Base-by-base conservation (phyloP, 2,329 filamentous ascomycete genomes). In the Cladobotryum mycophilum region DNA sequence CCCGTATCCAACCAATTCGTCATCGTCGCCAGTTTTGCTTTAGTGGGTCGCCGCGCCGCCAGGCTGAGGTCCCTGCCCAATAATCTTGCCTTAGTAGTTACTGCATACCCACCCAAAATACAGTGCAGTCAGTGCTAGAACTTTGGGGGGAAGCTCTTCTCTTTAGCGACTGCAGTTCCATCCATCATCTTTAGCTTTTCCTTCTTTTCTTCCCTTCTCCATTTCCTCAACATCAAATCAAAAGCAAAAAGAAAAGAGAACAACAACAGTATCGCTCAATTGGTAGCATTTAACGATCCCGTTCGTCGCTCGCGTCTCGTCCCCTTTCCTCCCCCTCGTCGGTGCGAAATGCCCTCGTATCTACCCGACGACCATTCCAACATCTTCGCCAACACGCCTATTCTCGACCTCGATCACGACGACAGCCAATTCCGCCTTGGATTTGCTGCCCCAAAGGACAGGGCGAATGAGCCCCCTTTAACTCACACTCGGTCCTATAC, bases 271-370 rank as follows among this genome's bases (percentile, higher is more conserved):
- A 54, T 54, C 42, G 52, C 52, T 52, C 52, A 48, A 54, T 54
- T 48, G 49, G 45, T 54, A 54, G 49, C 52, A 48, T 48, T 52
- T 54, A 54, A 35, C 52, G 15, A 37, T 33, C 48, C 34, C 38
- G 41, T 38, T 38, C 47, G 47, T 17, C 52, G 48, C 41, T 49
- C 43, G 48, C 45, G 49, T 45, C 15, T 25, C n/a, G n/a, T 20
- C 38, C 20, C 38, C 38, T 18, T 20, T 20, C 12, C 12, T n/a
- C n/a, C 8, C 37, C 37, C 15, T 44, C 48, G 48, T 48, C 49
- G 48, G 48, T 51, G 53, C 65, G 67, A 67, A 59, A 80, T 80
- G 77, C 77, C 77, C 70, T 78, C 76, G 57, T 80, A 78, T 64
- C 62, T 79, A 57, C 70, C 70, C 63, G 70, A 76, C 65, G 67